These are phyloP conservation scores for Gardenia jasminoides DNA, from an alignment of 257 asterid species.

Conservation along the genomic window DNA sequence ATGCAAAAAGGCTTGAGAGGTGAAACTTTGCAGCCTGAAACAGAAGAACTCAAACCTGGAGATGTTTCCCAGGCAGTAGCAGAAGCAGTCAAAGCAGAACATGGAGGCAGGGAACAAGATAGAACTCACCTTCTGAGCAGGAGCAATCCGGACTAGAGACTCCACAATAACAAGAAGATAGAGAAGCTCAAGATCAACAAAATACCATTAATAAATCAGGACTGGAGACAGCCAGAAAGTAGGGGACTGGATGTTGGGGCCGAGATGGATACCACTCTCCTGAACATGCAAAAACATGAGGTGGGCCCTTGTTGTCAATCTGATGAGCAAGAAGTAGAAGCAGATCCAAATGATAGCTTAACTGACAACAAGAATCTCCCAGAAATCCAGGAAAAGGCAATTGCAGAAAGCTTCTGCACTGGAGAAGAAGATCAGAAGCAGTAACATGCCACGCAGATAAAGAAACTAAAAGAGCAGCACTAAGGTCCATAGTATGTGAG, in stretches of 20 bases:
- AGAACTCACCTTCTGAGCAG: constrained; percentile 13
- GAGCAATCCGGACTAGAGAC: constrained; percentile 17
- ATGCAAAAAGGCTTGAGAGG: constrained; percentile 22
- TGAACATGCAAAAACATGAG: constrained; percentile 15
- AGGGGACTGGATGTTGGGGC: constrained; percentile 17
- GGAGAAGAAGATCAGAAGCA: constrained; percentile 23
- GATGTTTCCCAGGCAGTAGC: constrained; percentile 10
- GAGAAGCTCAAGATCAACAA: constrained; percentile 21
- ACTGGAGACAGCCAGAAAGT: constrained; percentile 10
- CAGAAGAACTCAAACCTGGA: constrained; percentile 13
- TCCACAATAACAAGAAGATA: constrained; percentile 17
- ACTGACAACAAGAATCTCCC: constrained; percentile 24
- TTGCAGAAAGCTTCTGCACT: constrained; percentile 21
- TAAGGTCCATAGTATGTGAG: constrained; percentile 4
- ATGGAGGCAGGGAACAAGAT: constrained; percentile 16
- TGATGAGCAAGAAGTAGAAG: constrained; percentile 29
- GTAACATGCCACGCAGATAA: constrained; percentile 7
- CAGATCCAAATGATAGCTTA: constrained; percentile 22
- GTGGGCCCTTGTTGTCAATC: constrained; percentile 17
- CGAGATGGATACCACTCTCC: constrained; percentile 13
- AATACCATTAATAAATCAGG: constrained; percentile 26
- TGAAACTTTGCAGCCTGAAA: constrained; percentile 8
- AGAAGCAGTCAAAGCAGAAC: constrained; percentile 17
- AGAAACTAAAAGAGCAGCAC: constrained; percentile 9
- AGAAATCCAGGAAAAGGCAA: constrained; percentile 15